Evolutionary conservation across 225 moss, liverwort and hornwort genomes (phyloP).

Genomic region (Polytrichum commune): DNA sequence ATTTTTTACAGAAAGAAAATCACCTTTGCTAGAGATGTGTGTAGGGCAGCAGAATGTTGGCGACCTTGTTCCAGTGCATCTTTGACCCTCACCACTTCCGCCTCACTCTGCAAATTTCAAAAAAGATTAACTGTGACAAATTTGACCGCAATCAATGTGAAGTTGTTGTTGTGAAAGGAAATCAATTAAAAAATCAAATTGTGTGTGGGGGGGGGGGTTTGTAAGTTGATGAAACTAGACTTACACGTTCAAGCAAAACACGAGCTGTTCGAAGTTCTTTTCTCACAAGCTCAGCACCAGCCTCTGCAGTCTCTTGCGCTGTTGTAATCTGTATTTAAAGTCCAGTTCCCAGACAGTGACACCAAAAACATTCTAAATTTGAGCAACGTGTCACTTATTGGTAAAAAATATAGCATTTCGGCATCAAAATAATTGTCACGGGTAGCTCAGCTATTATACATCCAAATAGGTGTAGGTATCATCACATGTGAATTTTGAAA

Average conservation of each 20-base stretch:
- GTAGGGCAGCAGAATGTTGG: constrained; percentile 65
- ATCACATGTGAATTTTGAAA: too few relatives aligned
- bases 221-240: constrained; percentile 7
- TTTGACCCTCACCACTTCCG: constrained; percentile 63
- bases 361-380: too few relatives aligned
- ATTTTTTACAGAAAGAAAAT: neutral
- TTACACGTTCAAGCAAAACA: constrained; percentile 58
- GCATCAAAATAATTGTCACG: too few relatives aligned
- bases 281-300: constrained; percentile 63
- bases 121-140: neutral
- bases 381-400: too few relatives aligned
- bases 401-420: too few relatives aligned
- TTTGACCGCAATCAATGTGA: neutral
- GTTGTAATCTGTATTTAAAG: constrained; percentile 37
- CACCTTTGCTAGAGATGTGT: constrained; percentile 57
- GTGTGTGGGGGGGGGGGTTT: neutral
- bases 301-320: constrained; percentile 56
- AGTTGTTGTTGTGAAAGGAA: too few relatives aligned
- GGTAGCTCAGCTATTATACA: too few relatives aligned
- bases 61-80: constrained; percentile 70
- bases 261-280: constrained; percentile 73
- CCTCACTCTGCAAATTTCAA: constrained; percentile 30
- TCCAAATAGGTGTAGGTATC: too few relatives aligned
- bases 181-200: neutral
- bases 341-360: neutral